Evolutionary conservation across 257 asterid species (phyloP), one percentile per base, ranked within the genome.

Genomic region (Penstemon newberryi): DNA sequence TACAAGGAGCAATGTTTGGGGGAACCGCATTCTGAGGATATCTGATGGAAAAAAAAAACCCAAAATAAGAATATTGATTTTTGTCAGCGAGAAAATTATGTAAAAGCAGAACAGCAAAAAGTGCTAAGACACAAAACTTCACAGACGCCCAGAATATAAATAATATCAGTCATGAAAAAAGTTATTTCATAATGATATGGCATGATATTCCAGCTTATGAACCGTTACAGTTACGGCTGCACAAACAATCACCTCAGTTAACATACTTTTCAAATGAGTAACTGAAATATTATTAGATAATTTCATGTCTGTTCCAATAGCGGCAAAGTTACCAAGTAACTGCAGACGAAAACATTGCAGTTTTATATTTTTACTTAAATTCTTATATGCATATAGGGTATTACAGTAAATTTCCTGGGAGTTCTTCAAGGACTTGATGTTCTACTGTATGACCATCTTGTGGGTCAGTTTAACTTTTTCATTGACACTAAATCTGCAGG

Each of bases 1-100:
- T 91, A 91, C 97, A 82, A 68, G 94, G 96, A 69, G 87, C 94
- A 63, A 93, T 83, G 83, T 86, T 88, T 65, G 95, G 92, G 63
- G 99, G 99, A 75, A 89, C 74, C 36, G 96, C 91, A 80, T 85
- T 88, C 78, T 82, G 75, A 42, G 85, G 51, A 74, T 93, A 93
- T 76, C 99, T 93, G 97, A 25, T 25, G 47, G 47, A n/a, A 79
- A 81, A 73, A 50, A 68, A 50, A 63, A 4, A 38, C 52, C 19
- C 50, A 45, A 53, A 49, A 70, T 70, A 40, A 70, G 77, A 64
- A 70, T 40, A 60, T 58, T 49, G 7, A 66, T 8, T 62, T 33
- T 73, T 44, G 18, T 46, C 65, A 7, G 43, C 56, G 33, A 52
- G 38, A 59, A 75, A 68, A 64, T 43, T 63, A 68, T 50, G 73